A percentile compares a stretch with the other conserved stretches of the same genome.
Evolutionary conservation across 1,139 yeast genomes (phyloP).

Genomic region (Candida dubliniensis): DNA sequence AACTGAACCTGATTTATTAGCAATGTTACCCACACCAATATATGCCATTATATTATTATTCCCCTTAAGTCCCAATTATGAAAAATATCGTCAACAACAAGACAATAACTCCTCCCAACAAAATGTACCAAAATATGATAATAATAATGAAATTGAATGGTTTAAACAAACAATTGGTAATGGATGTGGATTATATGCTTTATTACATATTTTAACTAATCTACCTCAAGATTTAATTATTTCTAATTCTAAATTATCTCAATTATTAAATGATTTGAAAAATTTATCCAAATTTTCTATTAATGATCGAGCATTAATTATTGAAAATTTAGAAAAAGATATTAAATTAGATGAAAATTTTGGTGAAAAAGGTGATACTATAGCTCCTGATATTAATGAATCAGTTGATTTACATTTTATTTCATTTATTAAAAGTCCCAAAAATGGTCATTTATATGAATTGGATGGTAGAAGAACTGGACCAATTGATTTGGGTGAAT

Average conservation of each 20-base stretch:
- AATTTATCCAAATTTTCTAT: conserved; percentile 23
- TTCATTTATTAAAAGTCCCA: conserved; percentile 60
- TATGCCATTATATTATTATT: conserved; percentile 74
- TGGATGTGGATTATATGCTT: conserved; percentile 92
- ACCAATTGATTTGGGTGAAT: conserved; percentile 62
- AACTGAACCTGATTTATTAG: conserved; percentile 73
- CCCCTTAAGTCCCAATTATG: conserved; percentile 70
- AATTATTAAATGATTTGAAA: conserved; percentile 25
- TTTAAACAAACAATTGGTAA: conserved; percentile 80
- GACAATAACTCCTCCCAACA: conserved; percentile 30
- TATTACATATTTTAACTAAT: conserved; percentile 74
- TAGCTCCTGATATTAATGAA: conserved; percentile 70
- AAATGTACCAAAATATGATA: conserved; percentile 20
- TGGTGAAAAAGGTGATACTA: conserved; percentile 74
- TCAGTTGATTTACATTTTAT: conserved; percentile 77
- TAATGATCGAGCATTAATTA: conserved; percentile 37
- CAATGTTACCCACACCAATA: conserved; percentile 80
- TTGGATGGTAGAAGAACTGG: conserved; percentile 88
- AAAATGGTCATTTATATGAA: conserved; percentile 64
- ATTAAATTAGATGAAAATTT: conserved; percentile 54
- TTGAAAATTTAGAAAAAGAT: conserved; percentile 53
- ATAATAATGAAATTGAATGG: conserved; percentile 50
- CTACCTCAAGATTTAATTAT: conserved; percentile 48
- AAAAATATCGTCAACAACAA: conserved; percentile 40
- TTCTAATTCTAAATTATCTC: conserved; percentile 33